These are phyloP conservation scores for Clavispora carvajalis DNA, from an alignment of 805 yeast genomes.

Conservation along the genomic window DNA sequence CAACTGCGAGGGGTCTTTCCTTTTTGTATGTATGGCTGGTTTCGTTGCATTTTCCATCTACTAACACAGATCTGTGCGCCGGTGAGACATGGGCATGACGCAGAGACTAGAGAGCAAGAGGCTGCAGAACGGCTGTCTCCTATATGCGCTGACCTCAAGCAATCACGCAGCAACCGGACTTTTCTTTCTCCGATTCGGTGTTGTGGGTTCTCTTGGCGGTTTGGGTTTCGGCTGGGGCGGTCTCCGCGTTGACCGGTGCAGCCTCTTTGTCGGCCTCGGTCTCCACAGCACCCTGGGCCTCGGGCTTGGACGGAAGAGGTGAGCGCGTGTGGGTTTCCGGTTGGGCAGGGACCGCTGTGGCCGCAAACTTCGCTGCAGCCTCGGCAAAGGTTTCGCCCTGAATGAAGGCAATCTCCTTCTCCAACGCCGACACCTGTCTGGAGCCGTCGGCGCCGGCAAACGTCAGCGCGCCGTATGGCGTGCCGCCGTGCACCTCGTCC, in stretches of 20 bases:
- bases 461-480: constrained; percentile 86
- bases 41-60: neutral
- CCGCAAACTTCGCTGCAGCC: constrained; percentile 23
- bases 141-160: constrained; percentile 6
- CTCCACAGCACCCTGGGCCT: neutral
- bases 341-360: too few species aligned
- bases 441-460: constrained; percentile 76
- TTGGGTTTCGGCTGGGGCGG: neutral
- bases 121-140: too few species aligned
- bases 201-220: constrained; percentile 8
- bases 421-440: constrained; percentile 59
- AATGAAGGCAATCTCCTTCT: constrained; percentile 53
- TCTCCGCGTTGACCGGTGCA: too few species aligned
- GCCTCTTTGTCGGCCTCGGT: neutral
- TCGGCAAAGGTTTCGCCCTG: constrained; percentile 63
- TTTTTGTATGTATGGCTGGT: constrained; percentile 2
- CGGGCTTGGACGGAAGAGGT: too few species aligned
- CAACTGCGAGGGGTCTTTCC: constrained; percentile 10
- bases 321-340: too few species aligned
- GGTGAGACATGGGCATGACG: too few species aligned
- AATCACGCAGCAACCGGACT: constrained; percentile 12
- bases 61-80: too few species aligned
- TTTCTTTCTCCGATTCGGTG: constrained; percentile 4
- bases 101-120: too few species aligned
- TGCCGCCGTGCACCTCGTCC: constrained; percentile 70